phyloP scores from a whole-genome alignment of 2,329 filamentous ascomycete genomes.

The Aspergillus japonicus region DNA sequence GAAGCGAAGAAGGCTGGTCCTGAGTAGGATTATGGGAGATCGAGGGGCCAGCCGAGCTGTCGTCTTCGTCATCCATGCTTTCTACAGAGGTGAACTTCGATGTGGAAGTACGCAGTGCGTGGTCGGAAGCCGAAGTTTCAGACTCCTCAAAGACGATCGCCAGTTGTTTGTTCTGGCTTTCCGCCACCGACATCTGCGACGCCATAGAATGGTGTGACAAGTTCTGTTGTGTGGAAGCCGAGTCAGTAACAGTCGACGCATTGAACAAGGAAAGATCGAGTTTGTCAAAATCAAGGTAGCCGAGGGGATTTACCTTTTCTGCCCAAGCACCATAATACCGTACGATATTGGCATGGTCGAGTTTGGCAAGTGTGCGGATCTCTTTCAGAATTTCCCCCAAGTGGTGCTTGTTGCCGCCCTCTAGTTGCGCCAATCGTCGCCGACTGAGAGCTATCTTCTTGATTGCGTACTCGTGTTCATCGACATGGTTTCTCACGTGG shows the following conservation, averaged over 20 bases:
- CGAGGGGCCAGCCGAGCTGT: constrained; percentile 49
- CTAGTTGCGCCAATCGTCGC: constrained; percentile 52
- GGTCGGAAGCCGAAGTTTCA: constrained; percentile 30
- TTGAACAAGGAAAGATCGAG: not conserved
- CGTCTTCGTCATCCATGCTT: constrained; percentile 44
- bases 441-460: constrained; percentile 63
- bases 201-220: constrained; percentile 16
- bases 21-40: constrained; percentile 33
- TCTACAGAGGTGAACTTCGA: constrained; percentile 43
- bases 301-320: constrained; percentile 45
- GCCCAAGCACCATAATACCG: constrained; percentile 66
- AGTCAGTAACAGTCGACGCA: constrained; percentile 3
- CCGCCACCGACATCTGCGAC: constrained; percentile 18
- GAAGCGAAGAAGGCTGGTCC: constrained; percentile 37
- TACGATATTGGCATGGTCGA: constrained; percentile 66
- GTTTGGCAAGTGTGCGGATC: constrained; percentile 59
- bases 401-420: constrained; percentile 52
- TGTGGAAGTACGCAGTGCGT: constrained; percentile 41
- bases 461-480: constrained; percentile 62
- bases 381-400: constrained; percentile 60
- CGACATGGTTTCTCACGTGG: constrained; percentile 60
- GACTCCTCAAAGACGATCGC: constrained; percentile 45
- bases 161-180: constrained; percentile 29
- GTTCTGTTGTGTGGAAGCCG: constrained; percentile 11
- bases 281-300: constrained; percentile 8